phyloP scores from a whole-genome alignment of 805 yeast genomes.

The Danielozyma ontarioensis region DNA sequence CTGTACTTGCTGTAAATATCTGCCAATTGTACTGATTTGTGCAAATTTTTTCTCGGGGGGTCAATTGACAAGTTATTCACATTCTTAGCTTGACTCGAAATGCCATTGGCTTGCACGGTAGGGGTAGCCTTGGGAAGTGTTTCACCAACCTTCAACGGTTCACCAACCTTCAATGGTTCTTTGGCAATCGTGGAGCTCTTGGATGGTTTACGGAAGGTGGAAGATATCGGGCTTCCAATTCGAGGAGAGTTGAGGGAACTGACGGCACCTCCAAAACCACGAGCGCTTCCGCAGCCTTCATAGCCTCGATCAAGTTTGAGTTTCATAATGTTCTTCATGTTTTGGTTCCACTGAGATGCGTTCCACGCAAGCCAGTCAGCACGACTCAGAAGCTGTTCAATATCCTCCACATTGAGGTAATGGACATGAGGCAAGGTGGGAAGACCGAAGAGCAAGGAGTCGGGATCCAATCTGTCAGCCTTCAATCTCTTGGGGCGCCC shows the following conservation, averaged over 20 bases:
- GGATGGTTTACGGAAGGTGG: constrained; percentile 2
- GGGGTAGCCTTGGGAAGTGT: background rate
- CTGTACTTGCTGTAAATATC: constrained; percentile 41
- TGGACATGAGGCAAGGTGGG: constrained; percentile 43
- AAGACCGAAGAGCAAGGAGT: constrained; percentile 38
- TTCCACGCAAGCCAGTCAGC: constrained; percentile 33
- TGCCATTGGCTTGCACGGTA: background rate
- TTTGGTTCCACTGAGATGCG: constrained; percentile 27
- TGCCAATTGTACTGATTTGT: constrained; percentile 33
- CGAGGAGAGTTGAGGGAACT: constrained; percentile 44
- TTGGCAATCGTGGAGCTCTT: background rate
- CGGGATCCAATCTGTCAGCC: constrained; percentile 37
- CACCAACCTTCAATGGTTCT: background rate
- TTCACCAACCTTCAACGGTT: background rate
- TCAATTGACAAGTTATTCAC: constrained; percentile 11
- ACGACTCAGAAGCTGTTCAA: constrained; percentile 15
- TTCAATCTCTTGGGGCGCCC: constrained; percentile 42
- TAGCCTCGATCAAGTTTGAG: constrained; percentile 45
- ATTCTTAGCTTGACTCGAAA: constrained; percentile 2
- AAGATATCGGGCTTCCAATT: constrained; percentile 3
- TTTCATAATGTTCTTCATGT: constrained; percentile 25
- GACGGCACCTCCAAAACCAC: constrained; percentile 58
- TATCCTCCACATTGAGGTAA: constrained; percentile 32
- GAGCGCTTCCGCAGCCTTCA: constrained; percentile 69
- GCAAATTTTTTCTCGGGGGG: constrained; percentile 13